These are phyloP conservation scores for Ophiorrhiza pumila DNA, from an alignment of 257 asterid species.

Conservation along the genomic window DNA sequence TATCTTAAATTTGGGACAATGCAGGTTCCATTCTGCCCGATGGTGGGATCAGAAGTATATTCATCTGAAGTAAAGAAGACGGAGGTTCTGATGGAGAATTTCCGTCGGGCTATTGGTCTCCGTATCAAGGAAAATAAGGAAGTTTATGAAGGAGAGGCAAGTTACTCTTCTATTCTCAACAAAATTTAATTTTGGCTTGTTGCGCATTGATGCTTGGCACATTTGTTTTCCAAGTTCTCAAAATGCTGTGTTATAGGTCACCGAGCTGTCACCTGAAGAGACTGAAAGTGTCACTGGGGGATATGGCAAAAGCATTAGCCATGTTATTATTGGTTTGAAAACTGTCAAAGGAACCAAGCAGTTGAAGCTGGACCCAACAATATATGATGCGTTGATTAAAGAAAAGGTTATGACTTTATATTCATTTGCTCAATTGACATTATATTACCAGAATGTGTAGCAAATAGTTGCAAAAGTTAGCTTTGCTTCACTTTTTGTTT, in stretches of 20 bases:
- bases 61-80: conserved; percentile 98
- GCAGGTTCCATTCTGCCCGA: conserved; percentile 97
- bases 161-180: conserved; percentile 7
- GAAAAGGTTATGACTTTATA: conserved; percentile 54
- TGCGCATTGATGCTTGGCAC: background rate
- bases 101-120: conserved; percentile 91
- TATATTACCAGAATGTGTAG: background rate
- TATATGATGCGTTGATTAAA: conserved; percentile 88
- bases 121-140: conserved; percentile 95
- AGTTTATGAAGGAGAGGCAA: conserved; percentile 97
- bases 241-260: conserved; percentile 52
- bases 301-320: conserved; percentile 88
- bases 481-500: background rate
- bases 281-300: conserved; percentile 93
- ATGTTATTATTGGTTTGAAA: conserved; percentile 90
- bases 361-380: conserved; percentile 89
- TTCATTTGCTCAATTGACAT: background rate
- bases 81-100: conserved; percentile 91
- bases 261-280: conserved; percentile 95
- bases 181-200: background rate
- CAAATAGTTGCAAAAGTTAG: no score
- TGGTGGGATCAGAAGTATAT: conserved; percentile 99
- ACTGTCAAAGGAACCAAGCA: conserved; percentile 95
- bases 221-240: background rate
- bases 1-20: conserved; percentile 15